Evolutionary conservation across 2,329 filamentous ascomycete species (phyloP), one percentile per base, ranked within the genome.

Genomic region (Cercospora sp.): DNA sequence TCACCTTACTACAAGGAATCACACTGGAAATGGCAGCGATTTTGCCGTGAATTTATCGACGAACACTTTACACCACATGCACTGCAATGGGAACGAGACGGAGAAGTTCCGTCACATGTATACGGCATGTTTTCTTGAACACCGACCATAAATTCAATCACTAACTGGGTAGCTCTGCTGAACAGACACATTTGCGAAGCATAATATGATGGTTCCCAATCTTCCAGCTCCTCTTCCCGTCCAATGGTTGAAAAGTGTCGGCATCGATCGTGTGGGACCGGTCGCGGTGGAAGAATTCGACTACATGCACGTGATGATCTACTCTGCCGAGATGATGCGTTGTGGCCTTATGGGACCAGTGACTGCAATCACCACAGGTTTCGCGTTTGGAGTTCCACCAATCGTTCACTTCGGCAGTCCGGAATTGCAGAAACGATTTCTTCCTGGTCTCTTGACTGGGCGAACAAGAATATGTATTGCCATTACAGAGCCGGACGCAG

Each of bases 381-480:
- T 55, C 16, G 48, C 48, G 4, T 55, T 55, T 55, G 48, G 48
- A 26, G 48, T 55, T 55, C 48, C 48, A 12, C 48, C 48, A 10
- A 30, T 55, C 10, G 87, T 66, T 81, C 81, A 45, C 86, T 91
- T 74, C 26, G 48, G 48, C 13, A 28, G 48, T 7, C 48, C 48
- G 6, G 48, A 55, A 28, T 28, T 55, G 5, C 90, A 89, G 80
- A 84, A 89, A 73, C 84, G 84, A 63, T 84, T 95, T 59, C 86
- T 88, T 33, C 84, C 88, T 33, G 91, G 94, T 75, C 89, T 92
- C 59, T 85, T 96, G 73, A 87, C 85, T 59, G 92, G 92, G 68
- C 87, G 89, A 83, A 95, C 94, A 87, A 93, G 93, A 84, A 92
- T 94, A 77, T 94, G 90, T 76, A 83, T 96, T 3, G 92, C 92